A percentile compares a stretch with the other conserved stretches of the same genome.
phyloP scores from a whole-genome alignment of 2,329 filamentous ascomycete genomes.

The Colletotrichum navitas region DNA sequence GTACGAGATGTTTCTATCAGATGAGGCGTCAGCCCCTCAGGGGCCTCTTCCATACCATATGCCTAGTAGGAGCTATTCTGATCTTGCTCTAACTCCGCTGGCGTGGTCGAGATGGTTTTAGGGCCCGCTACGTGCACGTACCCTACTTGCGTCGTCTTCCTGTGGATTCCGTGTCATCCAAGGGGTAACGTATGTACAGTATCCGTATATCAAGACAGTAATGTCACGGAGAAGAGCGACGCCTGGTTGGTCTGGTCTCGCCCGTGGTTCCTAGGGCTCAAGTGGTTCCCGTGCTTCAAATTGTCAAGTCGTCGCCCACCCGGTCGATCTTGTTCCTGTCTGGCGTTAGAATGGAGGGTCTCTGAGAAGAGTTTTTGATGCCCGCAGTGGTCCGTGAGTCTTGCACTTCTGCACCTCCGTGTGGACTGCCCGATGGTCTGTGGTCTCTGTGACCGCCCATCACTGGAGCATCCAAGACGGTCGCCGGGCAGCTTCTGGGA shows the following conservation, averaged over 20 bases:
- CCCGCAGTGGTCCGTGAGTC: slow-evolving; percentile 38
- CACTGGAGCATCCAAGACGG: slow-evolving; percentile 12
- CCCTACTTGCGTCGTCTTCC: slow-evolving; percentile 20
- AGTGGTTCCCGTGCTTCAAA: slow-evolving; percentile 18
- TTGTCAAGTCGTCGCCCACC: slow-evolving; percentile 33
- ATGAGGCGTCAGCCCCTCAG: slow-evolving; percentile 26
- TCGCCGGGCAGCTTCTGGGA: slow-evolving; percentile 21
- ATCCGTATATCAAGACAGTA: not conserved
- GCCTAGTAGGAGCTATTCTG: not conserved
- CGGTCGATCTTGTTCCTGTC: slow-evolving; percentile 36
- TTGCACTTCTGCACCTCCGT: slow-evolving; percentile 4
- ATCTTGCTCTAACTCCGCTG: not conserved
- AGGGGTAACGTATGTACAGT: not conserved
- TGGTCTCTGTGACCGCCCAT: slow-evolving; percentile 17
- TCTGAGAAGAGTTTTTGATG: slow-evolving; percentile 15
- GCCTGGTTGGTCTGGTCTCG: slow-evolving; percentile 4
- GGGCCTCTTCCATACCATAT: not conserved
- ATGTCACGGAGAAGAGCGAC: slow-evolving; percentile 16
- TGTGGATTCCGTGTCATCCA: slow-evolving; percentile 16
- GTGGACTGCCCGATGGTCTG: slow-evolving; percentile 25
- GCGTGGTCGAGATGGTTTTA: slow-evolving; percentile 13
- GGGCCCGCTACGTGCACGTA: slow-evolving; percentile 21
- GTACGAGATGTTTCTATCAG: slow-evolving; percentile 17
- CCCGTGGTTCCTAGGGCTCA: not conserved
- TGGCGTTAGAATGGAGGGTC: slow-evolving; percentile 28